Evolutionary conservation across 148 eudicot genomes (phyloP).

Genomic region (Tetragonia tetragonoides): DNA sequence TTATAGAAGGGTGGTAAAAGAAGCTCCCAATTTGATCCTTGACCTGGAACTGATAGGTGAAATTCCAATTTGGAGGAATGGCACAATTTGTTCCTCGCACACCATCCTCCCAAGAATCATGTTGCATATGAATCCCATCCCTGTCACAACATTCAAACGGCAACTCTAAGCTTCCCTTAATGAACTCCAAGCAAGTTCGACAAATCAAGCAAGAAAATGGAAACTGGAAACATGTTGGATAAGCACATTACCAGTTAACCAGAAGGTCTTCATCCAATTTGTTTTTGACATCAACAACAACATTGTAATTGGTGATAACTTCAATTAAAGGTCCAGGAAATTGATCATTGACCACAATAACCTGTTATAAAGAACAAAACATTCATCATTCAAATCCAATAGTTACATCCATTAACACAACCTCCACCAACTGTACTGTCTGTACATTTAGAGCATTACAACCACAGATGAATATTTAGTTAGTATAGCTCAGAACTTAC

Average conservation of each 20-base stretch:
- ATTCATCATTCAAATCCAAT: not conserved
- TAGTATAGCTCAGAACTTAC: not conserved
- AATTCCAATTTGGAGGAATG: conserved; percentile 72
- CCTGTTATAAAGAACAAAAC: conserved; percentile 42
- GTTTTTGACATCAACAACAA: conserved; percentile 67
- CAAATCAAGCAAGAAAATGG: not conserved
- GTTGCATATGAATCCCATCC: conserved; percentile 58
- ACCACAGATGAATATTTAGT: not conserved
- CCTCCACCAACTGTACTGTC: not conserved
- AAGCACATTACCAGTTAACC: conserved; percentile 59
- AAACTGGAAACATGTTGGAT: not conserved
- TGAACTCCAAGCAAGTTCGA: not conserved
- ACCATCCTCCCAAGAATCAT: conserved; percentile 92
- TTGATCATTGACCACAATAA: conserved; percentile 67
- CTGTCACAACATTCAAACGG: conserved; percentile 19
- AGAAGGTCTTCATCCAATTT: conserved; percentile 72
- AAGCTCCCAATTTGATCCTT: conserved; percentile 95
- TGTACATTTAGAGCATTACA: not conserved
- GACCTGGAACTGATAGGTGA: conserved; percentile 85
- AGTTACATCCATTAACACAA: not conserved
- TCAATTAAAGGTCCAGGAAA: conserved; percentile 80
- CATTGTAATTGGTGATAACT: conserved; percentile 70
- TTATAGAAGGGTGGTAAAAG: conserved; percentile 77
- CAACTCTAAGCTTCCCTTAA: not conserved
- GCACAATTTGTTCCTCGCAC: conserved; percentile 88